Evolutionary conservation across 2,329 filamentous ascomycete species (phyloP), one percentile per base, ranked within the genome.

Genomic region (Sporothrix variecibatus): DNA sequence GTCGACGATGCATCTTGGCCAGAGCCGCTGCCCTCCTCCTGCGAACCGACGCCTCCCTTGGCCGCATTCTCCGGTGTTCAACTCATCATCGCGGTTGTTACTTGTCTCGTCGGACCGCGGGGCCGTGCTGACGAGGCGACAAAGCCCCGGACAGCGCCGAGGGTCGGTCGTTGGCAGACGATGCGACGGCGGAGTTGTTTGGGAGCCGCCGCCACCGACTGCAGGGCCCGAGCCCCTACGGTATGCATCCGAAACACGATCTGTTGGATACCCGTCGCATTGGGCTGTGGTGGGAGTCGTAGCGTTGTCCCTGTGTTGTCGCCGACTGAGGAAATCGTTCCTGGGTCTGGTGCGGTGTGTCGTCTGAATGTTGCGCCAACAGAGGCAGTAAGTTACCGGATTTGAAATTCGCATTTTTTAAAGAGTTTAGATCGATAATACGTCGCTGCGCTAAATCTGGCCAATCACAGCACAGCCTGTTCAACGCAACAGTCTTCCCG

Each of bases 211-310:
- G 74, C 73, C 67, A 65, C 76, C 73, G 75, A 72, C 68, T 74
- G 77, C 74, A 78, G 77, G 77, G 76, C 78, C 72, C 76, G 76
- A 60, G 75, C 75, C 78, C 78, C 75, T 75, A 76, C 75, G 64
- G 71, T 67, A 78, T 79, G 77, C 79, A 80, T 80, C 77, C 77
- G 77, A 72, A 77, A 68, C 53, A 31, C 60, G 53, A 58, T 2
- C 65, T 38, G 26, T 60, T n/a, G 43, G 40, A 12, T 31, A 15
- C 65, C 72, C 69, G 73, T 68, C 38, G 73, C 73, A 69, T 68
- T 69, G 58, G 65, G 71, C 12, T 34, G 31, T 38, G 1, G 43
- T 49, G 23, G 71, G n/a, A 38, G 60, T 26, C 15, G 26, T 20
- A 17, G 26, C 34, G 58, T 67, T 56, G 60, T 71, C 53, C 53